Conservation (phyloP, 2,329 filamentous ascomycete species). For the Leptodontidium sp. region DNA sequence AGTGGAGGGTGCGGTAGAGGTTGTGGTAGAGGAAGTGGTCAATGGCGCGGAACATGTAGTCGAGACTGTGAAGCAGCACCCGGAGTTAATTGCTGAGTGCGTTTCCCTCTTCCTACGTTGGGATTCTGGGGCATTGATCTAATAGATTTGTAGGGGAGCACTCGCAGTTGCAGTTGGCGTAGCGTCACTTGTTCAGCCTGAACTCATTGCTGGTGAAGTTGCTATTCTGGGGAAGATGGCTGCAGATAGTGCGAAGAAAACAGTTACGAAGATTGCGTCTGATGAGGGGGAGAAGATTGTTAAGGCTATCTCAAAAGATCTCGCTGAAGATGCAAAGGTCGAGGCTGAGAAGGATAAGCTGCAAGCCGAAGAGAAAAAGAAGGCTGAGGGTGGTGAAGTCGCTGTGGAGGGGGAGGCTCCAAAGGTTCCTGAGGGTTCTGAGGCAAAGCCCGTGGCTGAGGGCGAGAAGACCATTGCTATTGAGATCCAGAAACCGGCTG, state of each 20-base stretch:
- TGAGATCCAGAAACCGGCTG: not conserved
- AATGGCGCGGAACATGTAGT: slow-evolving; percentile 37
- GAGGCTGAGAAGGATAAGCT: slow-evolving; percentile 22
- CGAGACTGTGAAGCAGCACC: slow-evolving; percentile 37
- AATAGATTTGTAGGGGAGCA: slow-evolving; percentile 32
- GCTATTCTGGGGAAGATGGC: slow-evolving; percentile 42
- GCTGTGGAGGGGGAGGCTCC: not conserved
- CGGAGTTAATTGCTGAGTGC: slow-evolving; percentile 42
- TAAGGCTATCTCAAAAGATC: slow-evolving; percentile 37
- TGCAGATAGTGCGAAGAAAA: slow-evolving; percentile 33
- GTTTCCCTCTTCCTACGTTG: not conserved
- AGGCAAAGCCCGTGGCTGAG: not conserved
- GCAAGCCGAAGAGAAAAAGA: slow-evolving; percentile 17
- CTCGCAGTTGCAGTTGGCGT: slow-evolving; percentile 40
- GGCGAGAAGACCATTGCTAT: slow-evolving; percentile 14
- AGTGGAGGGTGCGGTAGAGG: slow-evolving; percentile 33
- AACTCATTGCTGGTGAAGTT: slow-evolving; percentile 38
- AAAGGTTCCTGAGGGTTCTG: not conserved
- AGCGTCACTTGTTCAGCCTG: slow-evolving; percentile 40
- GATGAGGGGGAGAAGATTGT: slow-evolving; percentile 35
- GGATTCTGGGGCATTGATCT: not conserved
- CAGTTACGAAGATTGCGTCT: slow-evolving; percentile 34
- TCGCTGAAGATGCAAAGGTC: slow-evolving; percentile 28
- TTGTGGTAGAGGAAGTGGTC: slow-evolving; percentile 34
- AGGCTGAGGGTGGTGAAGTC: slow-evolving; percentile 11